phyloP scores from a whole-genome alignment of 768 basidiomycete genomes.

The Hygrocybe punicea region DNA sequence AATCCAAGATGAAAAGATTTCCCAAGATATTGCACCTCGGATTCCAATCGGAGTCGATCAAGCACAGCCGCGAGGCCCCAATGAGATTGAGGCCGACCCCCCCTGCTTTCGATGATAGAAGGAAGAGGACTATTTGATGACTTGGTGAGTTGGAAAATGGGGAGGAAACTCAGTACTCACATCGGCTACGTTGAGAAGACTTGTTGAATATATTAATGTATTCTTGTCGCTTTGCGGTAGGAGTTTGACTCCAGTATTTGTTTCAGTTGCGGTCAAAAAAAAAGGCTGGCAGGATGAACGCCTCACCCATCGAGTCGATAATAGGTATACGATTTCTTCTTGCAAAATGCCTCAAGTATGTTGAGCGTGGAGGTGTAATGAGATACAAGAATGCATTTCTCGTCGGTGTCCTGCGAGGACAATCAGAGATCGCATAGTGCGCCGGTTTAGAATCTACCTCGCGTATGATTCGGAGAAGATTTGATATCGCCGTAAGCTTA shows the following conservation, averaged over 20 bases:
- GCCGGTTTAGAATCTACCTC: conserved; percentile 39
- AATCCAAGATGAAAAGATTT: neutral
- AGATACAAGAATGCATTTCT: conserved; percentile 96
- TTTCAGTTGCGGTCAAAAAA: neutral
- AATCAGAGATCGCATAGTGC: neutral
- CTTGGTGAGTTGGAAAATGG: neutral
- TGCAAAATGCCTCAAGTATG: conserved; percentile 83
- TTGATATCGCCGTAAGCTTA: conserved; percentile 66
- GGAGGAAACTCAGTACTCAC: conserved; percentile 42
- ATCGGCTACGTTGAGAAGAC: conserved; percentile 64
- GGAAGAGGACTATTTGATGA: conserved; percentile 67
- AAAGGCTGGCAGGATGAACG: neutral
- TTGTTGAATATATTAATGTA: conserved; percentile 88
- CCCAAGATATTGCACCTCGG: conserved; percentile 52
- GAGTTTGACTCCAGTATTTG: conserved; percentile 56
- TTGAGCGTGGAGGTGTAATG: conserved; percentile 95
- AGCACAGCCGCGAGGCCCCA: conserved; percentile 79
- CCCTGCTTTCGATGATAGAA: conserved; percentile 88
- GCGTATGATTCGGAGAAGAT: conserved; percentile 57
- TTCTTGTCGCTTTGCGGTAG: conserved; percentile 73
- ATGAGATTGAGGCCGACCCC: conserved; percentile 93
- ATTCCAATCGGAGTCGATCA: conserved; percentile 94
- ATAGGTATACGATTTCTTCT: conserved; percentile 69
- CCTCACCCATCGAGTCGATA: conserved; percentile 83
- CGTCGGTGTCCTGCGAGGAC: conserved; percentile 60